Percentiles rank a stretch among this genome's conserved stretches.
Evolutionary conservation across 2,329 filamentous ascomycete species (phyloP).

Genomic region (Magnaporthiopsis rhizophila): DNA sequence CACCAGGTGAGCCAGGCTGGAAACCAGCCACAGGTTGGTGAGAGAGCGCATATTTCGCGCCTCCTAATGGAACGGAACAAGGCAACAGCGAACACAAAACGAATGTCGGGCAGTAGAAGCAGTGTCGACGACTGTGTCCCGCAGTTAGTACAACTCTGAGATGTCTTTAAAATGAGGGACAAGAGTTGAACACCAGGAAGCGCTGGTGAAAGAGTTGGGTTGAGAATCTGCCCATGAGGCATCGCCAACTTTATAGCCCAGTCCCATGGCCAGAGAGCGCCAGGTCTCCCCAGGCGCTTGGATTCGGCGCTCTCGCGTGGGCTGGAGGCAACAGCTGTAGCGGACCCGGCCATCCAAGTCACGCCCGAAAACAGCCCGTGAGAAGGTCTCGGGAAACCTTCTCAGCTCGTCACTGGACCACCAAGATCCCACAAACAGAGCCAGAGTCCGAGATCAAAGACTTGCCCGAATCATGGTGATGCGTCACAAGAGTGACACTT

Average conservation of each 20-base stretch:
- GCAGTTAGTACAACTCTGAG: background rate
- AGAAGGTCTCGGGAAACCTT: background rate
- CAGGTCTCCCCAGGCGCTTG: background rate
- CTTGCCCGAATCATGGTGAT: background rate
- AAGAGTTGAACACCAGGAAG: background rate
- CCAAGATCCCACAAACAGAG: background rate
- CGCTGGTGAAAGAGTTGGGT: background rate
- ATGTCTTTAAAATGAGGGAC: background rate
- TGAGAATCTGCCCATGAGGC: background rate
- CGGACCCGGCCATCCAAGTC: background rate
- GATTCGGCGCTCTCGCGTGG: too few relatives aligned
- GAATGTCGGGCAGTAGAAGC: background rate
- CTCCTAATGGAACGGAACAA: background rate
- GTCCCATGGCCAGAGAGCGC: background rate
- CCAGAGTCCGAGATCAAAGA: background rate
- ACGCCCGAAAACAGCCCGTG: background rate
- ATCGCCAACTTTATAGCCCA: background rate
- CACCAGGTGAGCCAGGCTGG: slow-evolving; percentile 2
- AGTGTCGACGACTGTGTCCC: background rate
- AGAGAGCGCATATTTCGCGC: background rate
- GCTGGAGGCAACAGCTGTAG: background rate
- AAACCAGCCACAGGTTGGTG: background rate
- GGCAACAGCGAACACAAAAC: background rate
- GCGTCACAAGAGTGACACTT: slow-evolving; percentile 7
- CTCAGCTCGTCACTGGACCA: background rate